Conservation (phyloP, 768 basidiomycete species). For the Mycena olivaceomarginata region DNA sequence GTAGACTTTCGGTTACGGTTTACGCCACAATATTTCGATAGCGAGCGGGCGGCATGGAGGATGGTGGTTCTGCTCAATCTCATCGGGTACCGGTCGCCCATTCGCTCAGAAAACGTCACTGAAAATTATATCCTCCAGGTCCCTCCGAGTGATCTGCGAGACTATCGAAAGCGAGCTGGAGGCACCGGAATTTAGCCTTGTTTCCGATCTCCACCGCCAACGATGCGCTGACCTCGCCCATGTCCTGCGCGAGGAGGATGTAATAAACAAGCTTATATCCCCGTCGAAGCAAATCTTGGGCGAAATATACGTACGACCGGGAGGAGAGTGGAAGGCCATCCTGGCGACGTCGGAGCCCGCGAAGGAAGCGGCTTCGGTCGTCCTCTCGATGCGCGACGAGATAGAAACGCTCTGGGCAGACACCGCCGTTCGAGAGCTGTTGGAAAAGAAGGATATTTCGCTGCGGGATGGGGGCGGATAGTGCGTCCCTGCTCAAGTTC, state of each 20-base stretch:
- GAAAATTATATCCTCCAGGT: conserved; percentile 55
- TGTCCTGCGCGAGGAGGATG: conserved; percentile 57
- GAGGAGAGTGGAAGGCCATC: conserved; percentile 75
- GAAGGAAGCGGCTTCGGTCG: conserved; percentile 67
- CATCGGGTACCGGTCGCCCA: conserved; percentile 65
- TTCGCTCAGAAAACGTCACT: background rate
- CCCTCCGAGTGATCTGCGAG: conserved; percentile 75
- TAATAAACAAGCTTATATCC: conserved; percentile 63
- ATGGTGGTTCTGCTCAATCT: conserved; percentile 82
- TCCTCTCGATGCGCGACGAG: conserved; percentile 74
- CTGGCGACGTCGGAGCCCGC: conserved; percentile 47
- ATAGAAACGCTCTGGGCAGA: conserved; percentile 81
- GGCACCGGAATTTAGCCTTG: conserved; percentile 45
- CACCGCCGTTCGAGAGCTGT: conserved; percentile 67
- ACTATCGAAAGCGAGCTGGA: conserved; percentile 49
- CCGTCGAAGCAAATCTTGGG: conserved; percentile 72
- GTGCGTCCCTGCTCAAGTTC: conserved; percentile 58
- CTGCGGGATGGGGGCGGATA: conserved; percentile 82
- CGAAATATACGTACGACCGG: conserved; percentile 73
- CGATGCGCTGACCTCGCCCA: conserved; percentile 60
- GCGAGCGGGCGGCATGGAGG: conserved; percentile 76
- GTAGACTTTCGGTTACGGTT: conserved; percentile 83
- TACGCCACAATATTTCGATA: conserved; percentile 75
- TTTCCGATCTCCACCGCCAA: conserved; percentile 48
- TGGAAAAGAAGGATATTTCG: conserved; percentile 69